These are phyloP conservation scores for Plectosphaerella plurivora DNA, from an alignment of 2,329 filamentous ascomycete species.

Conservation along the genomic window DNA sequence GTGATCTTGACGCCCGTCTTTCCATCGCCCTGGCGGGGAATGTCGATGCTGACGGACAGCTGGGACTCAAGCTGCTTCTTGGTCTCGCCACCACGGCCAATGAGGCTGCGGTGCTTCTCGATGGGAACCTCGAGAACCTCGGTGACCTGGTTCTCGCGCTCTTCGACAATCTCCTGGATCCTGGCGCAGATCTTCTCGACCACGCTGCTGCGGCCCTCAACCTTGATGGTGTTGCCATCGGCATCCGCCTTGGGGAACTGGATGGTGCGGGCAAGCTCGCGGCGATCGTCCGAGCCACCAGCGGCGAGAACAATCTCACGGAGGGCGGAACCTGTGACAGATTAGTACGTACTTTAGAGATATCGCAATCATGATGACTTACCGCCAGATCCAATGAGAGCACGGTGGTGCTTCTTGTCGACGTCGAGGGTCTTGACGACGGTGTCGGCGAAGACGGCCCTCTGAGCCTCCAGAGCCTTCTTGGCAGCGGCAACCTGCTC, in stretches of 20 bases:
- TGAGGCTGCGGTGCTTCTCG: constrained; percentile 85
- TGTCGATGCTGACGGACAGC: constrained; percentile 82
- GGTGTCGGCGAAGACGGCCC: constrained; percentile 85
- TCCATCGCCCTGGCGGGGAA: constrained; percentile 82
- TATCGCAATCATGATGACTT: constrained; percentile 31
- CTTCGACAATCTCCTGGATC: constrained; percentile 76
- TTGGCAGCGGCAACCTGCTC: constrained; percentile 86
- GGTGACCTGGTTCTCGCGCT: constrained; percentile 78
- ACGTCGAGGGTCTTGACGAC: constrained; percentile 79
- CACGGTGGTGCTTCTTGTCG: constrained; percentile 90
- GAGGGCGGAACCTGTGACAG: constrained; percentile 68
- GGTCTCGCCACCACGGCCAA: constrained; percentile 85
- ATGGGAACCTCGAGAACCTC: constrained; percentile 77
- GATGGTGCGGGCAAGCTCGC: constrained; percentile 81
- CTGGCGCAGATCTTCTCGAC: constrained; percentile 85
- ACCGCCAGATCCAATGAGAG: constrained; percentile 86
- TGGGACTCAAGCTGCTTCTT: constrained; percentile 81
- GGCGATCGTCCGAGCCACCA: constrained; percentile 82
- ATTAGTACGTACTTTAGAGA: constrained; percentile 29
- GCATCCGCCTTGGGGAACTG: constrained; percentile 90
- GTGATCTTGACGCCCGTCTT: constrained; percentile 83
- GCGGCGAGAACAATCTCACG: constrained; percentile 82
- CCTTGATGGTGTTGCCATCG: constrained; percentile 75
- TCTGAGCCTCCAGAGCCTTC: constrained; percentile 83
- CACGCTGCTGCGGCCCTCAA: constrained; percentile 78